A percentile compares a stretch with the other conserved stretches of the same genome.
Conservation (phyloP, 352 stramenopile genomes). For the Pythium scleroteichum region DNA sequence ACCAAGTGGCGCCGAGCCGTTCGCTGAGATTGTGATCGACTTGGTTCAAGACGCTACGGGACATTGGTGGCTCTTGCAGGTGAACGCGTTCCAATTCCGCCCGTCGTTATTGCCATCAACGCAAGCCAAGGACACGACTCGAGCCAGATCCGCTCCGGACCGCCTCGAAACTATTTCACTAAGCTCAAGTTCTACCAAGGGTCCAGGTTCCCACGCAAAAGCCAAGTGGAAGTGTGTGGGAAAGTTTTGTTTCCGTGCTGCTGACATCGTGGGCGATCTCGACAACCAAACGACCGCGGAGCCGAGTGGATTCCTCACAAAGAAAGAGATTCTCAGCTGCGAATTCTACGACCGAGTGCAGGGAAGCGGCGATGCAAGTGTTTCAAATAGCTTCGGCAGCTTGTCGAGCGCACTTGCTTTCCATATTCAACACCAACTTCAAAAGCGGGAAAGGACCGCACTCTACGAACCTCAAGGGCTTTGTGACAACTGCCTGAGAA, state of each 20-base stretch:
- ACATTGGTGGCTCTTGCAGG: conserved; percentile 65
- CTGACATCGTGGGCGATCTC: conserved; percentile 13
- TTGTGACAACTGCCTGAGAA: conserved; percentile 42
- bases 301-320: conserved; percentile 55
- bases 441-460: conserved; percentile 47
- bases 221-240: conserved; percentile 43
- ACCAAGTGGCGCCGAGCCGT: conserved; percentile 21
- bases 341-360: conserved; percentile 62
- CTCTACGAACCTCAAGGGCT: conserved; percentile 63
- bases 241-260: conserved; percentile 16
- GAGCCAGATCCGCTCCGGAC: conserved; percentile 51
- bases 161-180: conserved; percentile 30
- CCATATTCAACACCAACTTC: conserved; percentile 55
- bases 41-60: conserved; percentile 53
- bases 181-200: background rate
- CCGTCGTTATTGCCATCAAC: conserved; percentile 16
- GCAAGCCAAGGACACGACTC: conserved; percentile 6
- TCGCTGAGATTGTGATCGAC: conserved; percentile 58
- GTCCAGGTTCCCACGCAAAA: background rate
- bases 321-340: conserved; percentile 66
- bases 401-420: conserved; percentile 47
- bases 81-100: conserved; percentile 60
- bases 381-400: conserved; percentile 41
- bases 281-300: background rate
- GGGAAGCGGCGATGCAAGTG: conserved; percentile 40